These are phyloP conservation scores for Gaillardinia entomophila DNA, from an alignment of 805 yeast species.

Conservation along the genomic window DNA sequence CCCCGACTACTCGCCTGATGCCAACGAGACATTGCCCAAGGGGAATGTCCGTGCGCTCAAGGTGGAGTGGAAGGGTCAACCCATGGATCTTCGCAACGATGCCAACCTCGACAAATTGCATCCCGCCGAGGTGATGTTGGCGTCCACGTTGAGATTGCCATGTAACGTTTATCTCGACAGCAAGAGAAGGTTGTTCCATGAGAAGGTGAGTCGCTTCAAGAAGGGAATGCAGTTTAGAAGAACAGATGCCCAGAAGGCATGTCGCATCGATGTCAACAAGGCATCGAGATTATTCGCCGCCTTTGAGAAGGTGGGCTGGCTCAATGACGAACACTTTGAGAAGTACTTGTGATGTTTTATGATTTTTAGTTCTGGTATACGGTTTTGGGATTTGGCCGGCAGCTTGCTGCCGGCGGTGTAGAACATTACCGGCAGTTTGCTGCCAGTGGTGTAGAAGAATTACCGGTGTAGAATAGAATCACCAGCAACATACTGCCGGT, in stretches of 20 bases:
- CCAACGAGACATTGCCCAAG: constrained; percentile 54
- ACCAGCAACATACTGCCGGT: no score
- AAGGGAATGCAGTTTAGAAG: constrained; percentile 79
- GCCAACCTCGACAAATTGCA: constrained; percentile 70
- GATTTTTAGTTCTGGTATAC: no score
- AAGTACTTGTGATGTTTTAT: constrained; percentile 10
- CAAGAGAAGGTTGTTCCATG: constrained; percentile 74
- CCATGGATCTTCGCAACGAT: constrained; percentile 82
- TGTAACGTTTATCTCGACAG: constrained; percentile 71
- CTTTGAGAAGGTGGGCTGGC: constrained; percentile 89
- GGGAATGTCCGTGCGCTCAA: constrained; percentile 62
- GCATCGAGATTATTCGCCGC: constrained; percentile 89
- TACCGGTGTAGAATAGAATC: no score
- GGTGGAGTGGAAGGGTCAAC: constrained; percentile 98
- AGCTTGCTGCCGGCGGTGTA: no score
- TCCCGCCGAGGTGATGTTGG: constrained; percentile 85
- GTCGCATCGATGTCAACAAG: constrained; percentile 94
- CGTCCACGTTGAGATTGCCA: constrained; percentile 85
- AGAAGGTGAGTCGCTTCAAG: constrained; percentile 73
- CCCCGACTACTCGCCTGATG: constrained; percentile 79
- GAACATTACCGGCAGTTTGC: no score
- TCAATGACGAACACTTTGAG: constrained; percentile 64
- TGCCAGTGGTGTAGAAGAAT: no score
- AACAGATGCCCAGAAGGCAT: constrained; percentile 97
- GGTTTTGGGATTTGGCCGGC: no score